Conservation (phyloP, 306 rosid genomes). For the Glycine soja region DNA sequence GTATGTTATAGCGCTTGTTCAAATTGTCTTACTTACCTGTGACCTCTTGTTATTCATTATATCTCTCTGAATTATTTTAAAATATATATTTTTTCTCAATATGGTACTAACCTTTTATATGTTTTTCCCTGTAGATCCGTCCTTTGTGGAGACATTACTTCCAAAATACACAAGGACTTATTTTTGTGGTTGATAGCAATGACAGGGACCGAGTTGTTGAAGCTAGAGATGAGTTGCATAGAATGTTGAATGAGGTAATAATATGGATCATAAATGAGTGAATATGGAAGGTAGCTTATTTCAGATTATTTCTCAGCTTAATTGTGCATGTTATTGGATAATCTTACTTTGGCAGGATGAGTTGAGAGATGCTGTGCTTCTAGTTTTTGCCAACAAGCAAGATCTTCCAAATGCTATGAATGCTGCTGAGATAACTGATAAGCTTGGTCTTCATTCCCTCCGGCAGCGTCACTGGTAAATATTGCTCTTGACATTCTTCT, state of each 20-base stretch:
- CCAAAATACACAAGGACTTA: conserved; percentile 73
- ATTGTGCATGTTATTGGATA: conserved; percentile 14
- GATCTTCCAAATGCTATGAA: conserved; percentile 97
- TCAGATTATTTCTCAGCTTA: conserved; percentile 9
- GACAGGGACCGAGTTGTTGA: conserved; percentile 88
- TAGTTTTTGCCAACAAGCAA: conserved; percentile 90
- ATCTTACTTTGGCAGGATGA: conserved; percentile 68
- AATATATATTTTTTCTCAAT: not conserved
- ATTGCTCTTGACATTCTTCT: not conserved
- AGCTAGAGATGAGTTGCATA: conserved; percentile 92
- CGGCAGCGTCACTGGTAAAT: conserved; percentile 90
- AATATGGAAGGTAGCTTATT: not conserved
- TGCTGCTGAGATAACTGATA: conserved; percentile 90
- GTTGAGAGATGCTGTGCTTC: conserved; percentile 84
- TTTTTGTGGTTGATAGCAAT: conserved; percentile 92
- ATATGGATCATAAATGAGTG: conserved; percentile 7
- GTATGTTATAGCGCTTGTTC: not conserved
- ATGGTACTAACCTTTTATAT: conserved; percentile 1
- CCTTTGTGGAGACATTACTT: conserved; percentile 95
- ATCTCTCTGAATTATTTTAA: conserved; percentile 9
- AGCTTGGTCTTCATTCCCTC: conserved; percentile 91
- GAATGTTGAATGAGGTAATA: conserved; percentile 85
- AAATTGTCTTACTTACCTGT: not conserved
- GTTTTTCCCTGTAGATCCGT: conserved; percentile 66
- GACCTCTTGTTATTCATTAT: conserved; percentile 12